phyloP scores from a whole-genome alignment of 768 basidiomycete genomes.

The Suillus sp. region DNA sequence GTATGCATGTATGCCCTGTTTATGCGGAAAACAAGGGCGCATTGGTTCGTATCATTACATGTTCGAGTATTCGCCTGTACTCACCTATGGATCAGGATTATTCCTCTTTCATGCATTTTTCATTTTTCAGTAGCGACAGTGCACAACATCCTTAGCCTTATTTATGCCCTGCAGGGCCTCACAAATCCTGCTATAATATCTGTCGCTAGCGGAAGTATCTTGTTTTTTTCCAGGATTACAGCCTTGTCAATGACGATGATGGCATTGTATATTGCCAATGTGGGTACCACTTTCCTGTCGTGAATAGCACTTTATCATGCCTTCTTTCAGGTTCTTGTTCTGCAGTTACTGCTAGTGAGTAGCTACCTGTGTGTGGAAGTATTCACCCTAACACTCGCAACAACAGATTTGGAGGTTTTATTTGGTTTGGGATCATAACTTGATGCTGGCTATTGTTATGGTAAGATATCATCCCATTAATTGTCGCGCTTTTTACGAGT shows the following conservation, averaged over 20 bases:
- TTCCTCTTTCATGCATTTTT: slow-evolving; percentile 2
- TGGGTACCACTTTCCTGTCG: background rate
- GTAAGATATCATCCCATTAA: background rate
- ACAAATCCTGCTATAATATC: slow-evolving; percentile 3
- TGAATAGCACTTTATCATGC: background rate
- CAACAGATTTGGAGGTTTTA: slow-evolving; percentile 13
- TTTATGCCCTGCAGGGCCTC: background rate
- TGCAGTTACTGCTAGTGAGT: slow-evolving; percentile 10
- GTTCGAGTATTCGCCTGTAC: background rate
- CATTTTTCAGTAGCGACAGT: background rate
- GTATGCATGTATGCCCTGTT: slow-evolving; percentile 2
- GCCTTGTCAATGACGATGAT: background rate
- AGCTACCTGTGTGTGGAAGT: background rate
- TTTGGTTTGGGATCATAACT: slow-evolving; percentile 4
- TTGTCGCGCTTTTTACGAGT: background rate
- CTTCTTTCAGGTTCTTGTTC: slow-evolving; percentile 1
- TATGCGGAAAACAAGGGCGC: background rate
- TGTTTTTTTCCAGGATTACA: background rate
- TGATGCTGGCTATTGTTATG: slow-evolving; percentile 1
- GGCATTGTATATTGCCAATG: background rate
- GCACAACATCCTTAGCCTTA: background rate
- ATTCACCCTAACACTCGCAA: background rate
- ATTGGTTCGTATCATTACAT: slow-evolving; percentile 7
- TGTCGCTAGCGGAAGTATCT: background rate
- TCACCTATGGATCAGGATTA: slow-evolving; percentile 3